Evolutionary conservation across 805 yeast genomes (phyloP).

Genomic region (Yarrowia phangngaensis): DNA sequence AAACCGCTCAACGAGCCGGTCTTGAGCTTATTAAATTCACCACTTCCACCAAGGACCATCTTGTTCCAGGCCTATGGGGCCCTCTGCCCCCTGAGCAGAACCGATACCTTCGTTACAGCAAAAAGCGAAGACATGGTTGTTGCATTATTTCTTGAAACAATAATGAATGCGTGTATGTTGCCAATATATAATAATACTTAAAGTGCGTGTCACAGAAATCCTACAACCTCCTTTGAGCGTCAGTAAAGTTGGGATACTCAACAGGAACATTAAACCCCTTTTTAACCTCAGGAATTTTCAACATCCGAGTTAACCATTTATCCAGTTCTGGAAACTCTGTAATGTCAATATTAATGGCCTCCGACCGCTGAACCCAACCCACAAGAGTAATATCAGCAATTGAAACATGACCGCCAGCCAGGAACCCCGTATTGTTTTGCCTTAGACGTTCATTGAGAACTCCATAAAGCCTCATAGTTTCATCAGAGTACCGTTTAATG

Average conservation of each 20-base stretch:
- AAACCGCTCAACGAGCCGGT: neutral
- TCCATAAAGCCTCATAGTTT: conserved; percentile 51
- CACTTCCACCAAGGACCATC: conserved; percentile 5
- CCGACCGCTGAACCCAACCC: conserved; percentile 45
- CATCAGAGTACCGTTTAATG: conserved; percentile 49
- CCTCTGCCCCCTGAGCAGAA: conserved; percentile 6
- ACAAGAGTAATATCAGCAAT: conserved; percentile 53
- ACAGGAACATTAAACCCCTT: conserved; percentile 35
- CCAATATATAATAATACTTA: neutral
- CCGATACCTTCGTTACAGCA: neutral
- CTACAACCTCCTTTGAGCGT: conserved; percentile 5
- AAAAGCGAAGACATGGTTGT: conserved; percentile 7
- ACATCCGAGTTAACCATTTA: conserved; percentile 89
- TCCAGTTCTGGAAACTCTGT: conserved; percentile 58
- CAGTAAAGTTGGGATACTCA: conserved; percentile 15
- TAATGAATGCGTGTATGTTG: neutral
- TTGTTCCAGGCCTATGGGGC: conserved; percentile 11
- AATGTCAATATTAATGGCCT: conserved; percentile 27
- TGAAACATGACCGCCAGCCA: conserved; percentile 57
- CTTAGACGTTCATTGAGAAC: conserved; percentile 52
- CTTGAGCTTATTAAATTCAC: neutral
- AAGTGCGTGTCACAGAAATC: neutral
- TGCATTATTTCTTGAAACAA: neutral
- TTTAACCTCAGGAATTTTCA: conserved; percentile 78
- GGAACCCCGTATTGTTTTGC: conserved; percentile 47